Conservation (phyloP, 148 eudicot genomes). For the Pharnaceum exiguum region DNA sequence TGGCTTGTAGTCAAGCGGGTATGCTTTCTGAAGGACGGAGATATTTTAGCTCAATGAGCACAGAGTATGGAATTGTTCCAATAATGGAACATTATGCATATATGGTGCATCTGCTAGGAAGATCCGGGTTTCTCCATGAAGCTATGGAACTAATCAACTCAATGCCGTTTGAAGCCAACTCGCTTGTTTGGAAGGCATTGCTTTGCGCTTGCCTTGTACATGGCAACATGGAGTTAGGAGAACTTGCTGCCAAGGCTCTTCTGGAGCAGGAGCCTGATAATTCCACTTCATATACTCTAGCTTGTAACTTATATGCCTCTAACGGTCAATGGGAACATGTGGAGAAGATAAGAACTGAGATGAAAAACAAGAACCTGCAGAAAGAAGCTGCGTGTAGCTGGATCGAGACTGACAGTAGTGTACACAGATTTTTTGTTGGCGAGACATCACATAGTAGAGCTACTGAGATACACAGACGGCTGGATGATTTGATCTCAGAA, state of each 20-base stretch:
- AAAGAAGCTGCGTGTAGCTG: slow-evolving; percentile 80
- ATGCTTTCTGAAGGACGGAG: slow-evolving; percentile 51
- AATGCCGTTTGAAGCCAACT: slow-evolving; percentile 52
- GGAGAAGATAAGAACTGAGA: slow-evolving; percentile 33
- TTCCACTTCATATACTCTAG: slow-evolving; percentile 47
- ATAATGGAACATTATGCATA: slow-evolving; percentile 79
- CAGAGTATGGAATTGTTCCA: slow-evolving; percentile 43
- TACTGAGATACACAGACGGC: slow-evolving; percentile 40
- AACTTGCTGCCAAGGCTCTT: slow-evolving; percentile 44
- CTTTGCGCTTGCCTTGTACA: slow-evolving; percentile 59
- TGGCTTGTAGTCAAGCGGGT: slow-evolving; percentile 77
- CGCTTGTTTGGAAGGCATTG: slow-evolving; percentile 68
- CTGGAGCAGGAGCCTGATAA: slow-evolving; percentile 52
- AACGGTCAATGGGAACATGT: slow-evolving; percentile 43
- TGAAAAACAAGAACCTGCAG: slow-evolving; percentile 53
- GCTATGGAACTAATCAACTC: slow-evolving; percentile 47
- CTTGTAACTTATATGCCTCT: slow-evolving; percentile 59
- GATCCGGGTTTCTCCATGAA: slow-evolving; percentile 46
- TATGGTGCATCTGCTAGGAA: slow-evolving; percentile 66
- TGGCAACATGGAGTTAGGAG: slow-evolving; percentile 39
- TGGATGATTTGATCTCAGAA: slow-evolving; percentile 28
- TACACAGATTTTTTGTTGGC: slow-evolving; percentile 59
- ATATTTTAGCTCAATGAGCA: slow-evolving; percentile 46
- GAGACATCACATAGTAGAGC: slow-evolving; percentile 54
- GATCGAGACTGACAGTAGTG: slow-evolving; percentile 43